Evolutionary conservation across 1,284 basidiomycete genomes (phyloP), one percentile per base, ranked within the genome.

Genomic region (Trichosporon inkin): DNA sequence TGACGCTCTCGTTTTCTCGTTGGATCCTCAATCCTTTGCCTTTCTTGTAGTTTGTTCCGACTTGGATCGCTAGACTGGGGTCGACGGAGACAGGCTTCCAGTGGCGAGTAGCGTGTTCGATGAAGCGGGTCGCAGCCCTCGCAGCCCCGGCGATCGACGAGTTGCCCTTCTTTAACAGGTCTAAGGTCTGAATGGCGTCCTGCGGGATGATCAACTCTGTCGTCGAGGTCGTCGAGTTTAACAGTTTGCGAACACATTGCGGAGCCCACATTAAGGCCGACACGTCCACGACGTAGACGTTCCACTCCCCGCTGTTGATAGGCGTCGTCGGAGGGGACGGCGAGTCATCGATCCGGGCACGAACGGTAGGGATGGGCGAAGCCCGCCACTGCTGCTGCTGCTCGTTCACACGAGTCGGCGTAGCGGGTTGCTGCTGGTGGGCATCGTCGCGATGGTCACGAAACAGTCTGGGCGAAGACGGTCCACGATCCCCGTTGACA

Each of bases 181-280:
- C 92, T n/a, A 96, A 84, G 0, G 92, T 95, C 71, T 91, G 92
- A 34, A 95, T 82, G 6, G 88, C 92, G 84, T 95, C 92, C 20
- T 90, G 83, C 1, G 92, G 92, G 39, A 96, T 81, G 60, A 96
- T 84, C 58, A 94, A 72, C 58, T 78, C 77, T 56, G 58, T 88
- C 73, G 77, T 90, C 84, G 67, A 86, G 55, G 58, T 88, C 73
- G 77, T 90, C 84, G 67, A 86, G 77, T 86, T 71, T 80, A 84
- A 79, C 84, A 91, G 90, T 57, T 84, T 84, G 80, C 90, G 89
- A 58, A 95, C 83, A 61, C 87, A 85, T 59, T 86, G 85, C 16
- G 92, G 80, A 0, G 88, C 88, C 77, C 93, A 88, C 44, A 96
- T 83, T 57, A 95, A 82, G 7, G 92, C 89, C 67, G 89, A 92